Percentiles rank a stretch among this genome's conserved stretches.
Evolutionary conservation across 768 basidiomycete genomes (phyloP).

Genomic region (Lactifluus pinguis): DNA sequence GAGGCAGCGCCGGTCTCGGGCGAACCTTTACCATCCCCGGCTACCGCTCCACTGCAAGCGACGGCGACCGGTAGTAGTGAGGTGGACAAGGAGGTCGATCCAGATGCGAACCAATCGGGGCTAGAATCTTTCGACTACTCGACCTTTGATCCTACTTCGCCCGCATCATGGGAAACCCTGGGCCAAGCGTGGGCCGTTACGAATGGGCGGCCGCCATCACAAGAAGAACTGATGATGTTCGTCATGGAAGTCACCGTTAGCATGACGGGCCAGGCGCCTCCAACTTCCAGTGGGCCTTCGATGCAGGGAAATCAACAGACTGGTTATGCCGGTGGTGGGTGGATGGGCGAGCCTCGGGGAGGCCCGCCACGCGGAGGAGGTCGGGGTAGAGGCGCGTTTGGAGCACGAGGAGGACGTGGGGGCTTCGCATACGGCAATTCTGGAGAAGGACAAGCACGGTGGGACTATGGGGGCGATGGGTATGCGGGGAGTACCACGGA

Average conservation of each 20-base stretch:
- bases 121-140: slow-evolving; percentile 62
- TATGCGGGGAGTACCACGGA: slow-evolving; percentile 41
- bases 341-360: slow-evolving; percentile 6
- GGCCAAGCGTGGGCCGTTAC: slow-evolving; percentile 70
- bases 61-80: background rate
- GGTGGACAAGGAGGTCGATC: background rate
- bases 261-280: background rate
- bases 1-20: background rate
- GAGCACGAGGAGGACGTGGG: slow-evolving; percentile 26
- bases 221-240: slow-evolving; percentile 71
- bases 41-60: background rate
- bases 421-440: slow-evolving; percentile 36
- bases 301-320: slow-evolving; percentile 5
- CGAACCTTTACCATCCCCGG: background rate
- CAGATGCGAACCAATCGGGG: slow-evolving; percentile 21
- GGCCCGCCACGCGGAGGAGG: slow-evolving; percentile 27
- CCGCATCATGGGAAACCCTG: slow-evolving; percentile 73
- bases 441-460: slow-evolving; percentile 29
- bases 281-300: background rate
- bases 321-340: background rate
- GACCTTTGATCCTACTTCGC: slow-evolving; percentile 64
- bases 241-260: slow-evolving; percentile 37
- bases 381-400: slow-evolving; percentile 31
- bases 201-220: slow-evolving; percentile 57
- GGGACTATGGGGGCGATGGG: slow-evolving; percentile 30